Conservation (phyloP, 2,329 filamentous ascomycete species). For the Botrytis pseudocinerea region DNA sequence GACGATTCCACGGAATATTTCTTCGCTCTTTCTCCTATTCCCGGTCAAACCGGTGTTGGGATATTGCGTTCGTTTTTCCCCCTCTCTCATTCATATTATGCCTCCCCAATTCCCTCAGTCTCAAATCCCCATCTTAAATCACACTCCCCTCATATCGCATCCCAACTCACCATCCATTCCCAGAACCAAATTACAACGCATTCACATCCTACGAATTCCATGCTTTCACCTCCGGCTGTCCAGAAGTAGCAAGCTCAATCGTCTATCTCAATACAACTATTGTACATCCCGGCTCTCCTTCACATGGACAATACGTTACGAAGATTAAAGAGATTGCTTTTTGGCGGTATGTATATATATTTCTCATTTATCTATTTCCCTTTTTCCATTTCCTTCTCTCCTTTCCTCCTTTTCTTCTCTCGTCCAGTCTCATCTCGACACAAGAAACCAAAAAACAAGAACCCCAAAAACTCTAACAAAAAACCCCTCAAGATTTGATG, state of each 20-base stretch:
- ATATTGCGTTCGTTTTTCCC: not conserved
- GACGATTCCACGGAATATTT: slow-evolving; percentile 49
- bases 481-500: slow-evolving; percentile 42
- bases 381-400: too few species aligned
- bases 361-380: too few species aligned
- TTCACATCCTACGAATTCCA: slow-evolving; percentile 42
- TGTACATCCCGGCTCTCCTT: slow-evolving; percentile 38
- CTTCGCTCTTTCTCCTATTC: slow-evolving; percentile 45
- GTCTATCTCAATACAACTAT: slow-evolving; percentile 44
- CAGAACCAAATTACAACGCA: slow-evolving; percentile 32
- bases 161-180: not conserved
- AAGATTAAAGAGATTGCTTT: slow-evolving; percentile 46
- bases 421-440: too few species aligned
- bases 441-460: too few species aligned
- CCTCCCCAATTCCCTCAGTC: not conserved
- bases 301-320: slow-evolving; percentile 40
- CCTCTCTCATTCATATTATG: not conserved
- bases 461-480: too few species aligned
- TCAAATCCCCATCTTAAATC: not conserved
- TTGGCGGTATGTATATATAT: slow-evolving; percentile 37
- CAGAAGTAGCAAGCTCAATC: slow-evolving; percentile 43
- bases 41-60: slow-evolving; percentile 29
- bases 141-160: not conserved
- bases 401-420: too few species aligned
- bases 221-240: slow-evolving; percentile 43